These are phyloP conservation scores for Lodderomyces margitis DNA, from an alignment of 1,139 yeast genomes.

Conservation along the genomic window DNA sequence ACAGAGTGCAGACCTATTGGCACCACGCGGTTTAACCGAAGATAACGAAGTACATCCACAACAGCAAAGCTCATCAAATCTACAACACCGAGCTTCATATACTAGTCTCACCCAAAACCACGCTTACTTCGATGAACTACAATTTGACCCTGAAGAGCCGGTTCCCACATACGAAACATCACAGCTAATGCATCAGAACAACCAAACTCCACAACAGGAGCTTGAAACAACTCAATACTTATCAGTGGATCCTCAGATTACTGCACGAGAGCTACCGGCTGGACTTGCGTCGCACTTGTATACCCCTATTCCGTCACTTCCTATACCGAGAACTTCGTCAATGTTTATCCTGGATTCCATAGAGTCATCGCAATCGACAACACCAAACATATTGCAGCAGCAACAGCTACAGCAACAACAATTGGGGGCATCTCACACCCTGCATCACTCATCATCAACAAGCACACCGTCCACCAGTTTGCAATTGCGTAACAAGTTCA, in stretches of 20 bases:
- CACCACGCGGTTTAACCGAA: constrained; percentile 1
- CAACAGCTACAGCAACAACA: not conserved
- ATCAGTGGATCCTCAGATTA: not conserved
- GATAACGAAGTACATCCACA: constrained; percentile 9
- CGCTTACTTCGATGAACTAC: not conserved
- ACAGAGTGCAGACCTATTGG: not conserved
- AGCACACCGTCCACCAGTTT: not conserved
- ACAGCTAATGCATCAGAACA: constrained; percentile 31
- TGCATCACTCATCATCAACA: not conserved
- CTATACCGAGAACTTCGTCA: constrained; percentile 12
- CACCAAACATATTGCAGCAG: constrained; percentile 1
- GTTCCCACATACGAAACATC: constrained; percentile 43
- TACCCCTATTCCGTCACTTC: constrained; percentile 16
- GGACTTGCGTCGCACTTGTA: constrained; percentile 10
- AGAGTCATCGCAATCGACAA: constrained; percentile 8
- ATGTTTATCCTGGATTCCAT: constrained; percentile 13
- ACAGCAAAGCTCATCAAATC: not conserved
- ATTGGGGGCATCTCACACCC: not conserved
- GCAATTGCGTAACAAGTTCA: constrained; percentile 3
- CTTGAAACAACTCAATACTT: not conserved
- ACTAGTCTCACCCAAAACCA: not conserved
- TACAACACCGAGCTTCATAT: not conserved
- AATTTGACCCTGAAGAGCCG: constrained; percentile 3
- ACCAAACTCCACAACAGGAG: not conserved
- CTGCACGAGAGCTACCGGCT: not conserved